phyloP scores from a whole-genome alignment of 345 rosid species.

The Lumnitzera littorea region DNA sequence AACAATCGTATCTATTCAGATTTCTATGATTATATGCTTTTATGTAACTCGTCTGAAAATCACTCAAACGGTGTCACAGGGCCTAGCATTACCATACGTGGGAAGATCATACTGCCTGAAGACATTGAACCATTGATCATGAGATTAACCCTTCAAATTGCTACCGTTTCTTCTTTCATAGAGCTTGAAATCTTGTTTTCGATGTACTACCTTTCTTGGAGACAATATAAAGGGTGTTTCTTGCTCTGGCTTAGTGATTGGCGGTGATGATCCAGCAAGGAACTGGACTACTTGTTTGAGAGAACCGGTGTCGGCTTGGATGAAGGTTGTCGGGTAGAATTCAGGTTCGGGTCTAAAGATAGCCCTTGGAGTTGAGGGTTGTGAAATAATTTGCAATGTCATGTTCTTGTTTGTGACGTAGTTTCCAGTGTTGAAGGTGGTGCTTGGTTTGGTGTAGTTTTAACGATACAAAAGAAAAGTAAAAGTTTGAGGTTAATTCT shows the following conservation, averaged over 20 bases:
- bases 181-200: slow-evolving; percentile 10
- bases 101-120: slow-evolving; percentile 8
- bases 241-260: slow-evolving; percentile 9
- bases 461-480: too few relatives aligned
- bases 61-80: slow-evolving; percentile 7
- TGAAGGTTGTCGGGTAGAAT: slow-evolving; percentile 31
- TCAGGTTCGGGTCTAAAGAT: slow-evolving; percentile 55
- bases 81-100: slow-evolving; percentile 4
- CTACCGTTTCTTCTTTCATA: slow-evolving; percentile 5
- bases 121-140: slow-evolving; percentile 6
- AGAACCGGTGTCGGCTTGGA: slow-evolving; percentile 30
- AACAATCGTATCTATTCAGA: too few relatives aligned
- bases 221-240: slow-evolving; percentile 4
- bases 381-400: slow-evolving; percentile 6
- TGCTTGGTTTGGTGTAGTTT: too few relatives aligned
- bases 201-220: slow-evolving; percentile 10
- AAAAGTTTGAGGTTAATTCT: too few relatives aligned
- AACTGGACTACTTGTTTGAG: slow-evolving; percentile 43
- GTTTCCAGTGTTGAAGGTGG: too few relatives aligned
- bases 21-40: too few relatives aligned
- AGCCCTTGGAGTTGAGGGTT: slow-evolving; percentile 34
- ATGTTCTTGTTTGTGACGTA: too few relatives aligned
- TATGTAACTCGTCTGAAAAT: too few relatives aligned
- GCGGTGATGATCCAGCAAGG: slow-evolving; percentile 31
- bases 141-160: background rate